Base-by-base conservation (phyloP, 192 early-diverging fungal species). In the Umbelopsis vinacea region DNA sequence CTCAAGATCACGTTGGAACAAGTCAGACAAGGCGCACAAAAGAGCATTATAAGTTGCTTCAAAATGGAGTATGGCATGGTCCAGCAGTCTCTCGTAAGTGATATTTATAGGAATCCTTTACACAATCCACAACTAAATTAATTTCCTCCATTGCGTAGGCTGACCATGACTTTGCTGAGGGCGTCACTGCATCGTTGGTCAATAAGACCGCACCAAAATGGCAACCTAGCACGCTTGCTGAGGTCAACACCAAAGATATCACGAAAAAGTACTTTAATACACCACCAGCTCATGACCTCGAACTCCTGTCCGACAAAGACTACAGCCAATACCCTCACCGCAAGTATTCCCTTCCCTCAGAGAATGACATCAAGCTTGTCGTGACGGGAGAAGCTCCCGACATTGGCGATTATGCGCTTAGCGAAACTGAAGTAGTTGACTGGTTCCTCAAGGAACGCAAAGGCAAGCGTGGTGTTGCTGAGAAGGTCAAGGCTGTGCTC, bases 1-100 rank as follows among this genome's bases (percentile, higher is more conserved):
- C 84, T 97, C 76, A 95, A 95, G 79, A 89, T 98, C 9, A 94
- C 96, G 7, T 83, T 98, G 26, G 87, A 88, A 72, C 91, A 94
- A 83, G 83, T 98, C 68, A 86, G 95, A 12, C 79, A 82, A 14
- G 97, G 96, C 21, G 77, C 75, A 46, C 74, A 86, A 15, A 68
- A 89, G 70, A 78, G 84, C 26, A 90, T 99, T 79, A 86, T 87
- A 21, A 84, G 90, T 70, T 95, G 94, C 67, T 94, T 98, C 79
- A 74, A 85, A 52, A 89, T 95, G 87, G 98, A 99, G 79, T 93
- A 92, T 72, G 84, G 84, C 8, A 79, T 97, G 60, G 93, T 87
- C 11, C 90, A 92, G 72, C 87, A 89, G 71, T 93, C 93, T 52
- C 80, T 98, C 23, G 26, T 21, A 52, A 66, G 60, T 66, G 60